A percentile compares a stretch with the other conserved stretches of the same genome.
phyloP scores from a whole-genome alignment of 352 stramenopile genomes.

The Globisporangium middletonii region DNA sequence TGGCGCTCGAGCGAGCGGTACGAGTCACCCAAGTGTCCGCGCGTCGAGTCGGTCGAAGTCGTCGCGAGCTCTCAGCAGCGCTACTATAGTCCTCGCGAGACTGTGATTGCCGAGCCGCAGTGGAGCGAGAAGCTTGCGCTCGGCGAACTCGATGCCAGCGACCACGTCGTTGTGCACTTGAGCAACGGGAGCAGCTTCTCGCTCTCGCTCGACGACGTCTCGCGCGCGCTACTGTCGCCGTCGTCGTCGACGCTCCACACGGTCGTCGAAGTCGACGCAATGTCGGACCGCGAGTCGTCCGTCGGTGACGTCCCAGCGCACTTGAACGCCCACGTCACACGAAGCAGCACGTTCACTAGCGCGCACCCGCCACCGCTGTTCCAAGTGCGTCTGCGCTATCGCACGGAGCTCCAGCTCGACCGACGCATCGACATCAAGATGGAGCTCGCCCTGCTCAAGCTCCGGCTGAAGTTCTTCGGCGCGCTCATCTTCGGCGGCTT shows the following conservation, averaged over 20 bases:
- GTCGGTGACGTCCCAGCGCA: not conserved
- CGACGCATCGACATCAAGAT: conserved; percentile 17
- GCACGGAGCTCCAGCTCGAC: conserved; percentile 24
- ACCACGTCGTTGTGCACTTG: conserved; percentile 17
- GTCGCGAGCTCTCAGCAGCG: not conserved
- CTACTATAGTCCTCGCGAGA: not conserved
- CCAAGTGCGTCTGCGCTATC: conserved; percentile 23
- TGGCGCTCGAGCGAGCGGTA: conserved; percentile 31
- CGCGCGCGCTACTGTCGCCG: conserved; percentile 18
- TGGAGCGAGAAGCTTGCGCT: conserved; percentile 33
- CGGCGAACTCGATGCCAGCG: conserved; percentile 13
- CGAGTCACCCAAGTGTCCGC: conserved; percentile 25
- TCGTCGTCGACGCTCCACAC: conserved; percentile 9
- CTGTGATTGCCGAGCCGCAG: conserved; percentile 4
- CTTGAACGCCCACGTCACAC: not conserved
- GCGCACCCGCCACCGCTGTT: conserved; percentile 14
- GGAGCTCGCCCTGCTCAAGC: conserved; percentile 4
- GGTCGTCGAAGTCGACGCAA: not conserved
- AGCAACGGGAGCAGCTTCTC: conserved; percentile 23
- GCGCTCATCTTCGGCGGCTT: conserved; percentile 5
- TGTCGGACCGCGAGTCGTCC: not conserved
- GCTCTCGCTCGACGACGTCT: conserved; percentile 29
- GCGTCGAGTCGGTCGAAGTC: conserved; percentile 13
- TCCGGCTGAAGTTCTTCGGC: conserved; percentile 11
- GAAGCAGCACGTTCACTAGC: not conserved